phyloP scores from a whole-genome alignment of 2,329 filamentous ascomycete genomes.

The Phyllosticta capitalensis region DNA sequence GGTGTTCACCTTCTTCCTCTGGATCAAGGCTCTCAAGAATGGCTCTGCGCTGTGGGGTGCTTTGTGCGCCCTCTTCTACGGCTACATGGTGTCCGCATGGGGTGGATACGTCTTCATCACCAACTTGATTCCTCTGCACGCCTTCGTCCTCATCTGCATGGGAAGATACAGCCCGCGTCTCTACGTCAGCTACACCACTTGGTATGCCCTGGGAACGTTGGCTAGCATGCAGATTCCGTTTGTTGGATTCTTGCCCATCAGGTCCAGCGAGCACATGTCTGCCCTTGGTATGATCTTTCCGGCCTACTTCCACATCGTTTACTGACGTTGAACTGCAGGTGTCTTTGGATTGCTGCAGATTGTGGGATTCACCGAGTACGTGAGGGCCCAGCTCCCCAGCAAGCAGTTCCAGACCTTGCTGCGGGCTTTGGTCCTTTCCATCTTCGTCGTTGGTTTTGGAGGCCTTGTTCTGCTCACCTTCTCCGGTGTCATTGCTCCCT shows the following conservation, averaged over 20 bases:
- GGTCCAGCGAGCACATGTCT: conserved; percentile 97
- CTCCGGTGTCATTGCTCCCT: conserved; percentile 86
- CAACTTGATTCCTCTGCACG: conserved; percentile 87
- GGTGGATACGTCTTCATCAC: conserved; percentile 99
- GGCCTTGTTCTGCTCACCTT: conserved; percentile 77
- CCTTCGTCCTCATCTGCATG: conserved; percentile 92
- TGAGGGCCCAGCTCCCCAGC: conserved; percentile 77
- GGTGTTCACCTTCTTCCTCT: conserved; percentile 96
- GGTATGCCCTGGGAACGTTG: conserved; percentile 92
- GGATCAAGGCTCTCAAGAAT: conserved; percentile 97
- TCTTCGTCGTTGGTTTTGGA: conserved; percentile 63
- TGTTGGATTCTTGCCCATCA: conserved; percentile 91
- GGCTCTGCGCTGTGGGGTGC: conserved; percentile 96
- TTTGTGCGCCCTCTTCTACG: conserved; percentile 90
- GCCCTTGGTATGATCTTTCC: conserved; percentile 59
- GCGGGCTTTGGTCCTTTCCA: conserved; percentile 60
- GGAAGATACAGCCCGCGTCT: conserved; percentile 87
- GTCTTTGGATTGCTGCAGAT: conserved; percentile 94
- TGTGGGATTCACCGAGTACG: conserved; percentile 82
- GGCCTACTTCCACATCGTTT: background rate
- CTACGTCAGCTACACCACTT: conserved; percentile 95
- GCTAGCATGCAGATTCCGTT: conserved; percentile 99
- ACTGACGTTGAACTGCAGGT: conserved; percentile 43
- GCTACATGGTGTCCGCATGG: conserved; percentile 99
- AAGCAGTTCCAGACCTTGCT: conserved; percentile 93